Evolutionary conservation across 2,329 filamentous ascomycete species (phyloP).

Genomic region (Xylaria digitata): DNA sequence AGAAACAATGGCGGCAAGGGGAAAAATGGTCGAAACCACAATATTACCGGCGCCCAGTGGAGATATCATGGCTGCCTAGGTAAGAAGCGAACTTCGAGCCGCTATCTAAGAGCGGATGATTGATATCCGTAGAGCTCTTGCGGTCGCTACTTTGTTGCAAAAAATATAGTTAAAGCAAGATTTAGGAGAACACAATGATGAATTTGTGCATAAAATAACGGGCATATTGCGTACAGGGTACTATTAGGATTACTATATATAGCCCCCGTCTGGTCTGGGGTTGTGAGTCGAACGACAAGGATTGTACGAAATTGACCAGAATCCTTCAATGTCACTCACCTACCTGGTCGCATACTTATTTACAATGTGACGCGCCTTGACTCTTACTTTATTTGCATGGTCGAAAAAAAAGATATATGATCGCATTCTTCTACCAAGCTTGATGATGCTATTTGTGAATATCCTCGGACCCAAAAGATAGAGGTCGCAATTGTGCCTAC

Average conservation of each 20-base stretch:
- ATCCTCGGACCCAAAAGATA: too few relatives aligned
- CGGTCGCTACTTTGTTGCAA: not conserved
- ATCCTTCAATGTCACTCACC: constrained; percentile 13
- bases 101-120: not conserved
- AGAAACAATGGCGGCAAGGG: constrained; percentile 3
- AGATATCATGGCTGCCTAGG: not conserved
- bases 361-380: too few relatives aligned
- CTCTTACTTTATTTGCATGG: too few relatives aligned
- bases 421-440: too few relatives aligned
- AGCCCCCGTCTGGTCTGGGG: constrained; percentile 1
- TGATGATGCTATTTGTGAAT: too few relatives aligned
- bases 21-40: constrained; percentile 1
- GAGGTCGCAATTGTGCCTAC: too few relatives aligned
- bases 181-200: not conserved
- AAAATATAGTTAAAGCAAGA: not conserved
- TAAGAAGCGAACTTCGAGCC: not conserved
- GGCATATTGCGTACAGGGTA: not conserved
- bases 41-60: constrained; percentile 3
- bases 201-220: not conserved
- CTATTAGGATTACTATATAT: constrained; percentile 9
- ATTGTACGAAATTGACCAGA: constrained; percentile 3
- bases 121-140: not conserved
- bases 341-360: too few relatives aligned
- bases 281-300: not conserved
- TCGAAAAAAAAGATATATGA: too few relatives aligned